These are phyloP conservation scores for Lumnitzera racemosa DNA, from an alignment of 345 rosid species.

Conservation along the genomic window DNA sequence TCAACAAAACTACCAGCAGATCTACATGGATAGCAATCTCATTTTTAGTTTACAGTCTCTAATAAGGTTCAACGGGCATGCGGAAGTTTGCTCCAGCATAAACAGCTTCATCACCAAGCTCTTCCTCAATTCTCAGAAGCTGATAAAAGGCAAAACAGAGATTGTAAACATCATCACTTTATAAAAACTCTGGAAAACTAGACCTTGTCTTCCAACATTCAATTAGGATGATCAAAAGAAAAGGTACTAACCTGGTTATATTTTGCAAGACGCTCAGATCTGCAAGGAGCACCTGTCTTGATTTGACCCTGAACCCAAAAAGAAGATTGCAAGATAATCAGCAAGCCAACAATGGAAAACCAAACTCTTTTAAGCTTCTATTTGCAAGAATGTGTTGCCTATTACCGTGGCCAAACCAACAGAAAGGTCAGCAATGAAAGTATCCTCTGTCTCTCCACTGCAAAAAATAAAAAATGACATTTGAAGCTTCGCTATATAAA, in stretches of 20 bases:
- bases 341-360: background rate
- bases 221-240: no score
- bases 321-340: background rate
- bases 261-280: slow-evolving; percentile 68
- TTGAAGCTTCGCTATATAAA: no score
- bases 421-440: slow-evolving; percentile 88
- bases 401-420: slow-evolving; percentile 92
- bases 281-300: slow-evolving; percentile 67
- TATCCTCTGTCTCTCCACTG: slow-evolving; percentile 98
- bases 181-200: background rate
- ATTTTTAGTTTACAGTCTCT: slow-evolving; percentile 11
- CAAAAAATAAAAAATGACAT: background rate
- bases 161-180: background rate
- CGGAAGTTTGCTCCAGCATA: slow-evolving; percentile 87
- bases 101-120: slow-evolving; percentile 72
- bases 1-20: no score
- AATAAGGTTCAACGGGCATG: slow-evolving; percentile 78
- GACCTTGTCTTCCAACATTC: background rate
- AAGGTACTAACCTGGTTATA: slow-evolving; percentile 50
- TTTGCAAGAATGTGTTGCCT: background rate
- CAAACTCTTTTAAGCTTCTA: background rate
- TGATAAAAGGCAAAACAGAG: slow-evolving; percentile 5
- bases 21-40: no score
- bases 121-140: slow-evolving; percentile 88
- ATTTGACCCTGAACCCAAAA: slow-evolving; percentile 44